Conservation (phyloP, 2,329 filamentous ascomycete genomes). For the Fusarium keratoplasticum region DNA sequence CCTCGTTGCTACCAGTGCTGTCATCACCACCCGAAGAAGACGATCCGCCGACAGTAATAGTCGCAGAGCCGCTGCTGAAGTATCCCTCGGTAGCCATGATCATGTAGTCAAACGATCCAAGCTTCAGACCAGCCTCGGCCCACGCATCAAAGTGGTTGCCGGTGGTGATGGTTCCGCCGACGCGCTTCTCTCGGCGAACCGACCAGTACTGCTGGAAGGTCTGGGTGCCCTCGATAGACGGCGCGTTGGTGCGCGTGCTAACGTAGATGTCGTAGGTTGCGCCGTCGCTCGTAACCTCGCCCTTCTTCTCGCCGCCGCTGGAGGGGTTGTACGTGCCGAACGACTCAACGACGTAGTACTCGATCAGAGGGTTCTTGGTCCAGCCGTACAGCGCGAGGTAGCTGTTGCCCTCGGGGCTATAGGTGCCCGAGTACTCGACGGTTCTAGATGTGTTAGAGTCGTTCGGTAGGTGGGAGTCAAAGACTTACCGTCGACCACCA, state of each 20-base stretch:
- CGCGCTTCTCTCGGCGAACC: conserved; percentile 60
- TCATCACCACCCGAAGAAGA: neutral
- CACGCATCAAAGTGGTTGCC: conserved; percentile 65
- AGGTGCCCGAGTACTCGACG: conserved; percentile 44
- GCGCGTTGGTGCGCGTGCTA: conserved; percentile 53
- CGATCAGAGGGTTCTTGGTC: conserved; percentile 50
- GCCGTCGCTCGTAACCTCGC: conserved; percentile 50
- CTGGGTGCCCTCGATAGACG: conserved; percentile 59
- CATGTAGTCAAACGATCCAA: conserved; percentile 64
- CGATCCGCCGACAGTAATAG: conserved; percentile 58
- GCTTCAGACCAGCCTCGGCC: conserved; percentile 56
- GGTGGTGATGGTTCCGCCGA: conserved; percentile 61
- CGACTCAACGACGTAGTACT: conserved; percentile 55
- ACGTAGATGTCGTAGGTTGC: conserved; percentile 52
- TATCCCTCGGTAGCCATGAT: conserved; percentile 67
- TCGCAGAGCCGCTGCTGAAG: conserved; percentile 59
- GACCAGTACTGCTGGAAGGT: conserved; percentile 66
- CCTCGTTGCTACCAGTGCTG: conserved; percentile 10
- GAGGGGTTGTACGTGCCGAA: conserved; percentile 52
- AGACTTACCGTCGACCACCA: conserved; percentile 52
- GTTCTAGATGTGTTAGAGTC: conserved; percentile 3
- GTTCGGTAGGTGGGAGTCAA: neutral
- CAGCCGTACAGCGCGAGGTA: conserved; percentile 56
- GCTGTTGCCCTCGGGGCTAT: conserved; percentile 48
- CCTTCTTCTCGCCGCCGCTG: conserved; percentile 45